Percentiles rank a stretch among this genome's conserved stretches.
Evolutionary conservation across 768 basidiomycete species (phyloP).

Genomic region (Scleroderma bovista): DNA sequence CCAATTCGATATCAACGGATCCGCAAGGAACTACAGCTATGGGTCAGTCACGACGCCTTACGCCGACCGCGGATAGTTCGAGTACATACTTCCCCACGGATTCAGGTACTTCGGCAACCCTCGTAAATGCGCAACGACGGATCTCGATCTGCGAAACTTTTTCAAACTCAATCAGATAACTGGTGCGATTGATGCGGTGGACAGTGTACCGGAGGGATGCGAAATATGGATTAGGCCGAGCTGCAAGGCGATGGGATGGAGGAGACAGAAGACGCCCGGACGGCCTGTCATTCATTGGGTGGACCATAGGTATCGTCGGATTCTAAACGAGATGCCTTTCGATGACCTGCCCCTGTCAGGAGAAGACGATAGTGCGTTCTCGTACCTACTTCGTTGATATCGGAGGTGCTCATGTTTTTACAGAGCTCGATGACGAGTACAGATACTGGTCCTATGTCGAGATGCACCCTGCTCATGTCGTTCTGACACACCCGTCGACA

Average conservation of each 20-base stretch:
- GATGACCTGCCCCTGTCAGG: slow-evolving; percentile 18
- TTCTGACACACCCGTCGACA: slow-evolving; percentile 49
- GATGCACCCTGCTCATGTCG: slow-evolving; percentile 66
- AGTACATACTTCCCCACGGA: slow-evolving; percentile 70
- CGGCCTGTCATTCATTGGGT: slow-evolving; percentile 53
- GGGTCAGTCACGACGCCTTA: slow-evolving; percentile 21
- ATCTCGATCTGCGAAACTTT: slow-evolving; percentile 56
- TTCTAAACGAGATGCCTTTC: slow-evolving; percentile 42
- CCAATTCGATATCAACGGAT: slow-evolving; percentile 24
- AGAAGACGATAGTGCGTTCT: slow-evolving; percentile 39
- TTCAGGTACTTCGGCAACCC: slow-evolving; percentile 66
- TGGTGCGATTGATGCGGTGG: slow-evolving; percentile 28
- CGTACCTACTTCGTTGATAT: slow-evolving; percentile 1
- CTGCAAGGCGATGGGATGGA: slow-evolving; percentile 23
- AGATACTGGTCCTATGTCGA: slow-evolving; percentile 82
- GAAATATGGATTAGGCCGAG: slow-evolving; percentile 57
- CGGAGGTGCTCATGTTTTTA: neutral
- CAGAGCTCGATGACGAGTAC: slow-evolving; percentile 72
- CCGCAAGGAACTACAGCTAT: slow-evolving; percentile 24
- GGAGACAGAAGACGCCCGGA: slow-evolving; percentile 23
- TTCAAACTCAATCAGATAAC: slow-evolving; percentile 39
- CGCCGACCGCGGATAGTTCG: slow-evolving; percentile 59
- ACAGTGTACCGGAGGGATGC: slow-evolving; percentile 37
- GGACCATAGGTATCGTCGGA: slow-evolving; percentile 53
- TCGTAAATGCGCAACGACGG: slow-evolving; percentile 57